Base-by-base conservation (phyloP, 139 green algal genomes). In the Bryopsis sp. region DNA sequence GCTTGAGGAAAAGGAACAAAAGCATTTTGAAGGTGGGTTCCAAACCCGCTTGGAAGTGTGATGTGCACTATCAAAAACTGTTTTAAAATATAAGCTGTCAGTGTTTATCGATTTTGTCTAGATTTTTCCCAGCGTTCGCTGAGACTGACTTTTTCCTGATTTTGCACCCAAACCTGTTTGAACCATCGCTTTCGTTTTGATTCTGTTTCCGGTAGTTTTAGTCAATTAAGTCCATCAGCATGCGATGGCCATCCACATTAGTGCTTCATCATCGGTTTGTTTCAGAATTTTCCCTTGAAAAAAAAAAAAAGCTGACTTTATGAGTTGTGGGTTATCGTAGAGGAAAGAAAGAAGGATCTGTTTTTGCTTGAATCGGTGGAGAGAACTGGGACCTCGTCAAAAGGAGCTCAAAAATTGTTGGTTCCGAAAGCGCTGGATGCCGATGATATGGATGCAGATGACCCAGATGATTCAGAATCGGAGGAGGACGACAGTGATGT, bases 1-100 rank as follows among this genome's bases (percentile, higher is more conserved):
- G 65, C 78, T 95, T 11, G 80, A 90, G 50, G 81, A 82, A 26
- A 93, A 90, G 70, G 90, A 96, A 72, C 57, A 72, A 3, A 87
- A 91, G 66, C 84, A 95, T 71, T 95, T 95, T 84, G 87, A 90
- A 74, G 83, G 88, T 90, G 67, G 2, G 70, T 33, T 32, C 33
- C 38, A 32, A 68, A 0, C 58, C n/a, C n/a, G n/a, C n/a, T n/a
- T n/a, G n/a, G n/a, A n/a, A n/a, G n/a, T n/a, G n/a, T n/a, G n/a
- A n/a, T n/a, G n/a, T n/a, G n/a, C n/a, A n/a, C n/a, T n/a, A n/a
- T n/a, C n/a, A n/a, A n/a, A n/a, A n/a, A n/a, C n/a, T n/a, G n/a
- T n/a, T n/a, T n/a, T n/a, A n/a, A n/a, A n/a, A n/a, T n/a, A n/a
- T n/a, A 64, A 37, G 19, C 15, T 64, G 57, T 34, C 15, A 19